Conservation (phyloP, 139 green algal genomes). For the Chlamydomonas incerta region DNA sequence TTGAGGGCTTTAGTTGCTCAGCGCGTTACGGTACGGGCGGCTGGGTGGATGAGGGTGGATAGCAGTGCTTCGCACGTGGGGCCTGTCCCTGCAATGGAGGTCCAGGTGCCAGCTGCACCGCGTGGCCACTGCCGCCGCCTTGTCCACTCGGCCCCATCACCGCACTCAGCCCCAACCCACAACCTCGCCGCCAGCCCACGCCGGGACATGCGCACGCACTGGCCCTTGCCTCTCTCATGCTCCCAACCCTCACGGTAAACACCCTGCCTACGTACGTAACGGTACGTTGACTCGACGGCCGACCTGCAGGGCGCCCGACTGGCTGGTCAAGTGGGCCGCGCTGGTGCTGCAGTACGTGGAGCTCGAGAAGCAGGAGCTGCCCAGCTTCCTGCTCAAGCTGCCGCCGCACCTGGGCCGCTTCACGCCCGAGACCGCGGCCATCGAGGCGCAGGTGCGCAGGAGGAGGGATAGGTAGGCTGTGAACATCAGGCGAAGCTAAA, state of each 20-base stretch:
- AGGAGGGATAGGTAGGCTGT: background rate
- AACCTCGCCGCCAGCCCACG: background rate
- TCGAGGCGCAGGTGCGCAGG: slow-evolving; percentile 41
- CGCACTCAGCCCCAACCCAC: background rate
- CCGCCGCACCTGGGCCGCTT: slow-evolving; percentile 32
- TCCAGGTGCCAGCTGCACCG: too few species aligned
- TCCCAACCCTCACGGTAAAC: background rate
- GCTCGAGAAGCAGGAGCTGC: slow-evolving; percentile 75
- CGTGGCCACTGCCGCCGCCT: too few species aligned
- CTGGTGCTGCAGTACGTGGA: slow-evolving; percentile 82
- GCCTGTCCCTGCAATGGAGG: background rate
- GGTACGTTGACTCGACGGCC: too few species aligned
- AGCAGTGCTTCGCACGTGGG: background rate
- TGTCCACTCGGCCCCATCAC: background rate
- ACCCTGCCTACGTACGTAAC: background rate
- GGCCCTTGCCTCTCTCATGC: background rate
- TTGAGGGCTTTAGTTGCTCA: too few species aligned
- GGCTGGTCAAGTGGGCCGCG: slow-evolving; percentile 89
- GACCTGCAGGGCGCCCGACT: slow-evolving; percentile 57
- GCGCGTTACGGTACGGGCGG: too few species aligned
- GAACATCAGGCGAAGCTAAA: too few species aligned
- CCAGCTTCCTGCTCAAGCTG: slow-evolving; percentile 66
- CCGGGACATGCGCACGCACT: background rate
- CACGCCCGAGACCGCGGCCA: slow-evolving; percentile 32
- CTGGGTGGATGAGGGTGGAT: background rate